phyloP scores from a whole-genome alignment of 331 rosid genomes.

The Quercus phellos region DNA sequence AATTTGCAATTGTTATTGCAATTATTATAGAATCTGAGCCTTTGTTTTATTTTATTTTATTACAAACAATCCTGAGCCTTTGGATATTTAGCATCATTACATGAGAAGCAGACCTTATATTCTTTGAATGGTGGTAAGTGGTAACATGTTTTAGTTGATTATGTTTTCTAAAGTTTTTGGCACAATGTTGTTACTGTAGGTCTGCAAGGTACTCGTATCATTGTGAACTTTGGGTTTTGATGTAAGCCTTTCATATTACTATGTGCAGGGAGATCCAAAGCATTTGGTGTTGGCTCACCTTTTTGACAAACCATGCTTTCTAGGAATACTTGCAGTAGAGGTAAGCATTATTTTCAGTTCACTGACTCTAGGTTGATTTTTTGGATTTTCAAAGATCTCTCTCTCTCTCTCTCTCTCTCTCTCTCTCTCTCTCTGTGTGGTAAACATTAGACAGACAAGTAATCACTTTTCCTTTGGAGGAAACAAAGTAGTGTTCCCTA shows the following conservation, averaged over 20 bases:
- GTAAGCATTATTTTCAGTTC: conserved; percentile 32
- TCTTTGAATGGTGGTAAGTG: background rate
- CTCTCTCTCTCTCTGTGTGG: background rate
- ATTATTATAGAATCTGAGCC: background rate
- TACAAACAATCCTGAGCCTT: background rate
- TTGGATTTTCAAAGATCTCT: background rate
- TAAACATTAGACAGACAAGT: background rate
- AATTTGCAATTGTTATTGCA: background rate
- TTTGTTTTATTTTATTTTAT: too few relatives aligned
- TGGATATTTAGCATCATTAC: background rate
- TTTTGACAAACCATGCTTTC: conserved; percentile 88
- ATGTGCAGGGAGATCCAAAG: conserved; percentile 57
- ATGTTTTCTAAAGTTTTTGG: background rate
- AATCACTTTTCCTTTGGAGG: background rate
- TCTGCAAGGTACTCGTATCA: background rate
- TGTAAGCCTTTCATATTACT: conserved; percentile 16
- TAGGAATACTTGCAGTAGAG: conserved; percentile 80
- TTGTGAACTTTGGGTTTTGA: conserved; percentile 14
- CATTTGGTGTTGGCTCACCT: conserved; percentile 80
- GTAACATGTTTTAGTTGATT: background rate
- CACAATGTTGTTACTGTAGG: background rate
- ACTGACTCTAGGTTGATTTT: conserved; percentile 1
- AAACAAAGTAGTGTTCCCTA: background rate
- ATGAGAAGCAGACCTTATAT: background rate
- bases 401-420: background rate